These are phyloP conservation scores for Westerdykella sp. DNA, from an alignment of 2,329 filamentous ascomycete species.

Conservation along the genomic window DNA sequence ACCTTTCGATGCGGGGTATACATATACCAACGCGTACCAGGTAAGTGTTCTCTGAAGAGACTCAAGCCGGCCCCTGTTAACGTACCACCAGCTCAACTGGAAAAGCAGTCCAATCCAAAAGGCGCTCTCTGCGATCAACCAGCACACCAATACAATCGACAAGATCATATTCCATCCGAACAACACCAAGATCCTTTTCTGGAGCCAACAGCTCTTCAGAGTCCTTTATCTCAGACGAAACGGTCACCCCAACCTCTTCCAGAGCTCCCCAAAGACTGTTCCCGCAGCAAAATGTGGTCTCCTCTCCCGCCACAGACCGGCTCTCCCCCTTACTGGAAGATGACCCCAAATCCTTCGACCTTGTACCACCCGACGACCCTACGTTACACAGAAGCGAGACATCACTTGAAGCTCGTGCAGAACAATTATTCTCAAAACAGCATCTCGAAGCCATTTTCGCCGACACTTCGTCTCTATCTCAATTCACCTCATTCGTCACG, in stretches of 20 bases:
- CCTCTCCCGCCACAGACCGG: conserved; percentile 20
- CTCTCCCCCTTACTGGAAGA: conserved; percentile 47
- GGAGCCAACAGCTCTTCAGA: conserved; percentile 26
- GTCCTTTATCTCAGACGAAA: conserved; percentile 31
- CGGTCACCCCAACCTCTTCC: conserved; percentile 24
- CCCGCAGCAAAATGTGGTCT: conserved; percentile 39
- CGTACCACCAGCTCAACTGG: conserved; percentile 10
- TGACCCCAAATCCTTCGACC: conserved; percentile 50
- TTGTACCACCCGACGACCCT: conserved; percentile 40
- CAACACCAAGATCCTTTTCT: conserved; percentile 16
- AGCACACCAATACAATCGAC: conserved; percentile 5
- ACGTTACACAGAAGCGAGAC: conserved; percentile 6
- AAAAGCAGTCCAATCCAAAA: background rate
- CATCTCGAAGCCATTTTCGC: conserved; percentile 62
- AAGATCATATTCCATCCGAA: conserved; percentile 7
- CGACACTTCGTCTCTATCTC: conserved; percentile 56
- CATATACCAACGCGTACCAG: conserved; percentile 35
- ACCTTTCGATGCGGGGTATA: conserved; percentile 33
- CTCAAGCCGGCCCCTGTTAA: too few species aligned
- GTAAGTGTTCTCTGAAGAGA: conserved; percentile 10
- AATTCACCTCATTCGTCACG: conserved; percentile 63
- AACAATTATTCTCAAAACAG: conserved; percentile 59
- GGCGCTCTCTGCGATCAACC: conserved; percentile 11
- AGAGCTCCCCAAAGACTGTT: conserved; percentile 30
- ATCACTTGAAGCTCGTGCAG: conserved; percentile 58